Evolutionary conservation across 768 basidiomycete species (phyloP).

Genomic region (Phanerodontia chrysosporium): DNA sequence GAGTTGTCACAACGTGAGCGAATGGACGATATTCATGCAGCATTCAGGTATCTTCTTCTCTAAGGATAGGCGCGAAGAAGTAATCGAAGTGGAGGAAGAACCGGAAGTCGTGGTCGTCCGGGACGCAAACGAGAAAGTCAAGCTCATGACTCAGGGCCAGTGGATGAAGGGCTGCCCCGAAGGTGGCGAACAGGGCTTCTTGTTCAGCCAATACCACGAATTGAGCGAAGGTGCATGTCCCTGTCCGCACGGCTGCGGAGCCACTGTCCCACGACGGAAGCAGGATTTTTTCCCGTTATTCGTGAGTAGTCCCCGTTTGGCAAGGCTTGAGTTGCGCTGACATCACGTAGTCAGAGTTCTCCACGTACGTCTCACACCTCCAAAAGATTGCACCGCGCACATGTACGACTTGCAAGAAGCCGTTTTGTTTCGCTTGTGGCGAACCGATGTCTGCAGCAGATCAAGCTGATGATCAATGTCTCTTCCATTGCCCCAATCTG

Average conservation of each 20-base stretch:
- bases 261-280: slow-evolving; percentile 54
- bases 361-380: slow-evolving; percentile 63
- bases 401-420: slow-evolving; percentile 39
- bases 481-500: slow-evolving; percentile 88
- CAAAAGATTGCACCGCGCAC: slow-evolving; percentile 49
- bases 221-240: slow-evolving; percentile 57
- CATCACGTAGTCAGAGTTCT: slow-evolving; percentile 68
- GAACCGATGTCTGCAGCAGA: slow-evolving; percentile 29
- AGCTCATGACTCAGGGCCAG: slow-evolving; percentile 81
- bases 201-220: slow-evolving; percentile 81
- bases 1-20: slow-evolving; percentile 15
- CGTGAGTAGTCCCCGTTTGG: too few relatives aligned
- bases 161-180: slow-evolving; percentile 99
- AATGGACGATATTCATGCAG: slow-evolving; percentile 6
- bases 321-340: too few relatives aligned
- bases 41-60: slow-evolving; percentile 85
- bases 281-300: slow-evolving; percentile 80
- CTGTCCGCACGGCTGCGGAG: slow-evolving; percentile 78
- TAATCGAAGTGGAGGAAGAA: slow-evolving; percentile 86
- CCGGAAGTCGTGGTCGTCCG: slow-evolving; percentile 47
- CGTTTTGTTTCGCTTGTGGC: slow-evolving; percentile 45
- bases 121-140: slow-evolving; percentile 42
- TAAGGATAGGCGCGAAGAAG: slow-evolving; percentile 87
- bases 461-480: slow-evolving; percentile 44
- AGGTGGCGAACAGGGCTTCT: slow-evolving; percentile 82